These are phyloP conservation scores for Cytospora chrysosperma DNA, from an alignment of 2,329 filamentous ascomycete species.

Conservation along the genomic window DNA sequence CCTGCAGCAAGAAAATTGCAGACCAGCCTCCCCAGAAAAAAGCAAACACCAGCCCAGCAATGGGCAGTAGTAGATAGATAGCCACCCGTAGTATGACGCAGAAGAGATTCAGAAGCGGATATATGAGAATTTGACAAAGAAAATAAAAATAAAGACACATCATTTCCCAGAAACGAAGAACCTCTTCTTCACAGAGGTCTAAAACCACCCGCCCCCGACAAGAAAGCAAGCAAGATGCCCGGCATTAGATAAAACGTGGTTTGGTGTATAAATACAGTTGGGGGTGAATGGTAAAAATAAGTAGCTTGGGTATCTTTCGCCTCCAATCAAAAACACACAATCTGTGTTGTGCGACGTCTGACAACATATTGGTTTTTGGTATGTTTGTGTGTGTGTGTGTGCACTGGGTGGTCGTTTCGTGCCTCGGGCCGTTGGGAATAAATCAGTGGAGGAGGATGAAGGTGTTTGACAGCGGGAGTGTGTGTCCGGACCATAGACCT, in stretches of 20 bases:
- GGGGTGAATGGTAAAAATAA: not conserved
- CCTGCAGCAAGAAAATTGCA: not conserved
- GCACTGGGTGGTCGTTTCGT: constrained; percentile 17
- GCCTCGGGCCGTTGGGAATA: not conserved
- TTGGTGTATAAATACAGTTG: constrained; percentile 1
- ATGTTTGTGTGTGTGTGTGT: not conserved
- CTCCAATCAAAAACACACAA: not conserved
- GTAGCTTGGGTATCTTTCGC: constrained; percentile 15
- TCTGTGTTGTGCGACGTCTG: not conserved
- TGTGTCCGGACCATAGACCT: too few species aligned
- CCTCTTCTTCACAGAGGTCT: not conserved
- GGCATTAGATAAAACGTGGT: not conserved
- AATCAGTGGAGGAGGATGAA: not conserved
- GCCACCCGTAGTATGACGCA: not conserved
- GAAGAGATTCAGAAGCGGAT: not conserved
- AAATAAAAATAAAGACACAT: not conserved
- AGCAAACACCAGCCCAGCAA: not conserved
- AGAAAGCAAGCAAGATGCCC: not conserved
- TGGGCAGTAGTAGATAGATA: not conserved
- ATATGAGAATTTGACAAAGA: not conserved
- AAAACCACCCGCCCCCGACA: not conserved
- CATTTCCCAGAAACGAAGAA: not conserved
- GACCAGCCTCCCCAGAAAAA: not conserved
- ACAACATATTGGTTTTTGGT: not conserved
- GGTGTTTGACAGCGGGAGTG: too few species aligned